These are phyloP conservation scores for Erysimum pusillum DNA, from an alignment of 441 rosid genomes.

Conservation along the genomic window DNA sequence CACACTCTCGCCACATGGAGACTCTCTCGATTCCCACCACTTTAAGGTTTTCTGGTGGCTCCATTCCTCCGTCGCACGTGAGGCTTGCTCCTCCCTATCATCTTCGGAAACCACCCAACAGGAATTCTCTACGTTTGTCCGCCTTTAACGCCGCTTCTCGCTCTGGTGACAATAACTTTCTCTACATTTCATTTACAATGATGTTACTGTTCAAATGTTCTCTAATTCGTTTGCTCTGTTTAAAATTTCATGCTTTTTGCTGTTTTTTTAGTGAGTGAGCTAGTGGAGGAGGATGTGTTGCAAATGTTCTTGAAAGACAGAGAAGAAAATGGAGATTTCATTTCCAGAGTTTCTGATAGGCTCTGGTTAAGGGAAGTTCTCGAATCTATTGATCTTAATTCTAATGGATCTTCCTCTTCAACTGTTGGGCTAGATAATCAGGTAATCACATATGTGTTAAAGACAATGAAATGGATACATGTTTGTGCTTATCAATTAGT, in stretches of 20 bases:
- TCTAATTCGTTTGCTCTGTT: not conserved
- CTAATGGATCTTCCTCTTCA: constrained; percentile 39
- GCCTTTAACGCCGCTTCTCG: constrained; percentile 57
- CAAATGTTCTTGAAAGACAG: constrained; percentile 79
- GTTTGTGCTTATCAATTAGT: not conserved
- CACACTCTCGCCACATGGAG: constrained; percentile 53
- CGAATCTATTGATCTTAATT: constrained; percentile 53
- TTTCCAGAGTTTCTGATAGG: constrained; percentile 79
- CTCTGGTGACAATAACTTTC: constrained; percentile 50
- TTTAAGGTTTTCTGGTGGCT: constrained; percentile 55
- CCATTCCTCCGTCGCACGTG: constrained; percentile 41
- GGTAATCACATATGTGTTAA: constrained; percentile 46
- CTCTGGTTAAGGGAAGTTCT: constrained; percentile 63
- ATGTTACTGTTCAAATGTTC: not conserved
- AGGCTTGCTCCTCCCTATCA: constrained; percentile 40
- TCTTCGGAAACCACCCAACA: constrained; percentile 47
- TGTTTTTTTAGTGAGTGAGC: constrained; percentile 56
- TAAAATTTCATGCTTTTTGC: constrained; percentile 17
- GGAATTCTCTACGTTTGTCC: constrained; percentile 42
- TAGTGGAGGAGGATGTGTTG: constrained; percentile 76
- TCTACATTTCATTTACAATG: constrained; percentile 1
- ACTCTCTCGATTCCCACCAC: constrained; percentile 53
- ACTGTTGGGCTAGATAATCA: constrained; percentile 48
- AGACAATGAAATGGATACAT: not conserved
- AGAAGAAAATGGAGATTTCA: constrained; percentile 77